Percentiles rank a stretch among this genome's conserved stretches.
Conservation (phyloP, 2,329 filamentous ascomycete species). For the Cordyceps fumosorosea region DNA sequence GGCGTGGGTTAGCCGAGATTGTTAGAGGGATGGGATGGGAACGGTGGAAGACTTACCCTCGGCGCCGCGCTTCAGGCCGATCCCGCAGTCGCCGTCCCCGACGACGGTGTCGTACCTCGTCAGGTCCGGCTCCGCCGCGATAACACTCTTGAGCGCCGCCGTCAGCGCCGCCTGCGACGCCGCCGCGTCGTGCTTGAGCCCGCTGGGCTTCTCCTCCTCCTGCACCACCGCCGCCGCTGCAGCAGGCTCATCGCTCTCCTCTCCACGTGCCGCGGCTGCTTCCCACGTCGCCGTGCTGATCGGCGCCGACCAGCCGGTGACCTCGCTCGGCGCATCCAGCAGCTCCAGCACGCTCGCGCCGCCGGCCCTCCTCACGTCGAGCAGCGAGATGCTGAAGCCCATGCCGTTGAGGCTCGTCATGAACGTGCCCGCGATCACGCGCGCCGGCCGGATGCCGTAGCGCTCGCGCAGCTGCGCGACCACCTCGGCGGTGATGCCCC, state of each 20-base stretch:
- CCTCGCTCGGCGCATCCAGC: conserved; percentile 63
- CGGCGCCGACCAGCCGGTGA: conserved; percentile 62
- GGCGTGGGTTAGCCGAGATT: conserved; percentile 8
- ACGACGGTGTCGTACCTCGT: conserved; percentile 75
- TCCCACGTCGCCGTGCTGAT: conserved; percentile 59
- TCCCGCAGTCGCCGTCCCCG: conserved; percentile 85
- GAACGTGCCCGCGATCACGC: conserved; percentile 63
- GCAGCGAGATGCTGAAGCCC: conserved; percentile 66
- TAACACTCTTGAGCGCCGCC: conserved; percentile 52
- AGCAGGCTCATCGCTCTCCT: conserved; percentile 21
- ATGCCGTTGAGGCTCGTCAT: conserved; percentile 75
- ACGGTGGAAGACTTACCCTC: conserved; percentile 46
- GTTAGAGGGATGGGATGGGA: background rate
- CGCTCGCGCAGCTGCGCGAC: conserved; percentile 51
- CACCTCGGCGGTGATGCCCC: conserved; percentile 64
- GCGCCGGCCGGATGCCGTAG: conserved; percentile 55
- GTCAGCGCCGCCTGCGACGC: conserved; percentile 46
- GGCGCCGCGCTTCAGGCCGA: conserved; percentile 79
- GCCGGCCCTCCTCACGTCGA: conserved; percentile 46
- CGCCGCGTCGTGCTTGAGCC: conserved; percentile 45
- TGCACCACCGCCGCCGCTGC: conserved; percentile 23
- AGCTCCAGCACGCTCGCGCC: conserved; percentile 57
- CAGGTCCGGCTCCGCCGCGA: conserved; percentile 63
- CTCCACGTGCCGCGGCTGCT: conserved; percentile 41
- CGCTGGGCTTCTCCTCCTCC: conserved; percentile 36